Conservation (phyloP, 352 stramenopile species). For the Globisporangium nunn region DNA sequence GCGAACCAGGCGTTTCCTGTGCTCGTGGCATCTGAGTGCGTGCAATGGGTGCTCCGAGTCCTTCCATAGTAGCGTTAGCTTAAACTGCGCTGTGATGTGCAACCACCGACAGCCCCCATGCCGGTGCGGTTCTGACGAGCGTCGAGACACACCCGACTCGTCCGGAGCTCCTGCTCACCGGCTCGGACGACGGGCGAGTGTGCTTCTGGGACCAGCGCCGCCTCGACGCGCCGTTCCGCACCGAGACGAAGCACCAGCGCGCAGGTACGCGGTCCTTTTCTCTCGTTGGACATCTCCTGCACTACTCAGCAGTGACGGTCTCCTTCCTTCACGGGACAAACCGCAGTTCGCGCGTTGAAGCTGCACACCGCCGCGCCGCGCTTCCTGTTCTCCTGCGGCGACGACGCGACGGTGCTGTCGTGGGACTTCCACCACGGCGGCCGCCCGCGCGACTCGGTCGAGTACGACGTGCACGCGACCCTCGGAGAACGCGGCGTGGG, state of each 20-base stretch:
- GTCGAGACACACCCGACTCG: conserved; percentile 73
- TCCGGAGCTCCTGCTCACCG: conserved; percentile 68
- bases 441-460: conserved; percentile 35
- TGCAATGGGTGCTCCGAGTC: background rate
- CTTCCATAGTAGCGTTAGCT: background rate
- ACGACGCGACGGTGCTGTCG: conserved; percentile 52
- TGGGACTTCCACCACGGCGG: conserved; percentile 71
- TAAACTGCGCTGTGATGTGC: background rate
- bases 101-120: conserved; percentile 18
- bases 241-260: conserved; percentile 55
- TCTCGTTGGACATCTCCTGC: background rate
- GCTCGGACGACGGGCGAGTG: conserved; percentile 56
- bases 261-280: conserved; percentile 20
- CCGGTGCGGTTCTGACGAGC: conserved; percentile 37
- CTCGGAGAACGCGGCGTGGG: background rate
- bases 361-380: conserved; percentile 56
- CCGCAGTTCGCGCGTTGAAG: conserved; percentile 49
- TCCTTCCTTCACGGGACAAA: background rate
- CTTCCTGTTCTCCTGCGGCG: conserved; percentile 56
- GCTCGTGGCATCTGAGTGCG: conserved; percentile 47
- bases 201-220: conserved; percentile 73
- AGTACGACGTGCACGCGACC: conserved; percentile 38
- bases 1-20: conserved; percentile 53
- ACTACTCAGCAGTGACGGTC: background rate
- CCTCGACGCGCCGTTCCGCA: conserved; percentile 53